A percentile compares a stretch with the other conserved stretches of the same genome.
These are phyloP conservation scores for Oryza punctata DNA, from an alignment of 176 grass and related monocot genomes.

Conservation along the genomic window DNA sequence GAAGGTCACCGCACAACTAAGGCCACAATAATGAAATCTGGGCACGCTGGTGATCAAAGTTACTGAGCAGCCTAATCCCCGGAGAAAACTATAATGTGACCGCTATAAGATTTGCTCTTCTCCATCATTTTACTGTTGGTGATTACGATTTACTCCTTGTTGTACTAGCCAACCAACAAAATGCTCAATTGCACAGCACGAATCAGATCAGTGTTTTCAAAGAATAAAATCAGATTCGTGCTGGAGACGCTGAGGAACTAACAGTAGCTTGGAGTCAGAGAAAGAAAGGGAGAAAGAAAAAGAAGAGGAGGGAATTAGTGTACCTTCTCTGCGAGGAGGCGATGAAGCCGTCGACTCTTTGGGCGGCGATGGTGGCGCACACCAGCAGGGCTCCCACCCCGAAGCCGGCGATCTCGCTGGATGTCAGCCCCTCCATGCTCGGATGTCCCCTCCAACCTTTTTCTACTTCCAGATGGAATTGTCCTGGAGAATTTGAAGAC, in stretches of 20 bases:
- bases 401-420: constrained; percentile 81
- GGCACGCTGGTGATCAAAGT: neutral
- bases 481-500: too few species aligned
- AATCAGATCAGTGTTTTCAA: neutral
- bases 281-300: neutral
- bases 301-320: neutral
- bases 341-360: constrained; percentile 84
- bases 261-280: neutral
- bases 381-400: constrained; percentile 70
- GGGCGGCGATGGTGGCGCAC: constrained; percentile 66
- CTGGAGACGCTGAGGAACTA: neutral
- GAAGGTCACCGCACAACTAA: neutral
- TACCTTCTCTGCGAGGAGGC: constrained; percentile 79
- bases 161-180: neutral
- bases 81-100: neutral
- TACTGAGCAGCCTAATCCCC: neutral
- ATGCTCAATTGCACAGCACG: neutral
- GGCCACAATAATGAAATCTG: too few species aligned
- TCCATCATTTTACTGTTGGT: neutral
- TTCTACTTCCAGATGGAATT: too few species aligned
- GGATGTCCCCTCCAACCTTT: neutral
- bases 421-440: constrained; percentile 71
- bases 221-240: too few species aligned
- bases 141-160: neutral
- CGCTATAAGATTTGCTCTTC: too few species aligned